Base-by-base conservation (phyloP, 164 flowering plant species). In the Vitis labrusca region DNA sequence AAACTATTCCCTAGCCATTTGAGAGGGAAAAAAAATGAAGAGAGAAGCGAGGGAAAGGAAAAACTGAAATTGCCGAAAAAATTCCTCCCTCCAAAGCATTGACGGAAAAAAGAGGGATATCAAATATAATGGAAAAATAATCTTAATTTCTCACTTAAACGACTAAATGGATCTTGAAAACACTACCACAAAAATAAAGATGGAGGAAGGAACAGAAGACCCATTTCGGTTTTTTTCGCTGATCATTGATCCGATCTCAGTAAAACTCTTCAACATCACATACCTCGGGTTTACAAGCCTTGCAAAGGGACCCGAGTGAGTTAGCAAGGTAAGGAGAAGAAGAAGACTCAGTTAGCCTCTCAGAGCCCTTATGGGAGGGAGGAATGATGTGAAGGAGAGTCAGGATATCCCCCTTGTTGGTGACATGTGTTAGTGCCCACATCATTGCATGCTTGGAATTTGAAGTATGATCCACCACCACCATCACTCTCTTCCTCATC, bases 381-480 rank as follows among this genome's bases (percentile, higher is more conserved):
- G 85, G 81, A 13, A 86, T 74, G 65, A 94, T 70, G 71, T 91
- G 94, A 70, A 94, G 92, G 1, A 94, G 80, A 67, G 96, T 94
- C 60, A 94, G 84, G 30, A 85, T 74, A 77, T 94, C 98, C 64
- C 93, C 96, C 71, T 85, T 86, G 71, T 94, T 89, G 9, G 89
- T 71, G 5, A 92, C 85, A 85, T 94, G 98, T 8, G 97, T 90
- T 11, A 92, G 83, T 6, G 98, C 97, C 97, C 97, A 94, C 87
- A 92, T 85, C 97, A 94, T 86, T 1, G 97, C 97, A 81, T 90
- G 92, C 74, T 86, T 90, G 1, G 97, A 81, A 63, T 81, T 73
- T 9, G 88, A 76, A 3, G 87, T 70, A 1, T 88, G 74, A 79
- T 93, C 96, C 44, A 89, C 90, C 48, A 91, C 87, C 15, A 90